Percentiles rank a stretch among this genome's conserved stretches.
Conservation (phyloP, 148 eudicot species). For the Silene uniflora region DNA sequence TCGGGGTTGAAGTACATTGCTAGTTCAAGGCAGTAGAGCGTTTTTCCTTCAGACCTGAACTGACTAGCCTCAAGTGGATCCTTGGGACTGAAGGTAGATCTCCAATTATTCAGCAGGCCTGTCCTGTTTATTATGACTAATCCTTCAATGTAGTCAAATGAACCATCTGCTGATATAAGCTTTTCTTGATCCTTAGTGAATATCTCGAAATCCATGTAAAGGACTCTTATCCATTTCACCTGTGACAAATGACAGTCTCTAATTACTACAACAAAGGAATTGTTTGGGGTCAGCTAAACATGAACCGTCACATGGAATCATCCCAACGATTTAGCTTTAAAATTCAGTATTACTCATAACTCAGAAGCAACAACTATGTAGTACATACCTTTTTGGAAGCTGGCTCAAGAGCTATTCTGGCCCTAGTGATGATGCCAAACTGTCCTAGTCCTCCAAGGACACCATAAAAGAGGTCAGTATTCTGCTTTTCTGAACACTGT, state of each 20-base stretch:
- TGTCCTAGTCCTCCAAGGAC: conserved; percentile 91
- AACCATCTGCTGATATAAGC: conserved; percentile 45
- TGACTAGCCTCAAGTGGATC: conserved; percentile 66
- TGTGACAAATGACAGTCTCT: not conserved
- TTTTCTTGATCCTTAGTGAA: conserved; percentile 76
- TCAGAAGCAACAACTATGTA: not conserved
- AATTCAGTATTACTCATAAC: not conserved
- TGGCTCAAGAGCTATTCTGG: conserved; percentile 64
- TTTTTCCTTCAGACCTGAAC: conserved; percentile 63
- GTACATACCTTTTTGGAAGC: conserved; percentile 59
- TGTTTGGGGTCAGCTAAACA: not conserved
- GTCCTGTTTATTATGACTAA: conserved; percentile 60
- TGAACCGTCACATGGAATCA: not conserved
- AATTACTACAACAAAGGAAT: conserved; percentile 11
- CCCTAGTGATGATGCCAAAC: conserved; percentile 77
- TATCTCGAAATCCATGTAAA: conserved; percentile 67
- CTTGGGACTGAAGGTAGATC: conserved; percentile 71
- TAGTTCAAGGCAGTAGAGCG: conserved; percentile 66
- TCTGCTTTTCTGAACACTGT: conserved; percentile 53
- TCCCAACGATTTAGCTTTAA: not conserved
- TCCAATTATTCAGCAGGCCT: conserved; percentile 74
- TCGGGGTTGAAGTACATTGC: conserved; percentile 54
- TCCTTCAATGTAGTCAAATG: conserved; percentile 83
- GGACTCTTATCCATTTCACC: conserved; percentile 60
- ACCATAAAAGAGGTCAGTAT: conserved; percentile 67